Base-by-base conservation (phyloP, 192 early-diverging fungal species). In the Thamnidium elegans region DNA sequence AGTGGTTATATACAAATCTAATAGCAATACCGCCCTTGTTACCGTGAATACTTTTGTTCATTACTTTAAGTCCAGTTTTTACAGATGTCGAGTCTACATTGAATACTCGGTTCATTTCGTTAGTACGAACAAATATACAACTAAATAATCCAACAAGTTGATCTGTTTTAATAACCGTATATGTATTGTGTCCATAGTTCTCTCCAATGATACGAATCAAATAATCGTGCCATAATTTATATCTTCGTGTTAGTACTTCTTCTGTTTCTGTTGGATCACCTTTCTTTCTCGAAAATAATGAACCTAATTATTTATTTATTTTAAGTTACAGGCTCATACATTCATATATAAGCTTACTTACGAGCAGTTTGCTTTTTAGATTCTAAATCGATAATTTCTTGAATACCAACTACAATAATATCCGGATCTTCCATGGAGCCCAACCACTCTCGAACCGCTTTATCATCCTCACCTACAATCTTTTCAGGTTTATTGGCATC, bases 101-200 rank as follows among this genome's bases (percentile, higher is more conserved):
- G 43, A 76, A 84, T 48, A 86, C 71, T 8, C 78, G 73, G 34
- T 75, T 70, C 47, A 47, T 69, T 21, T 86, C 79, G 11, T 78
- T 79, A 20, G 83, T 81, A 4, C 85, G 83, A 13, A 92, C 82
- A 79, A 97, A 94, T 14, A 94, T 83, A 59, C 87, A 90, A 51
- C 92, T 87, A 69, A 95, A 94, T 52, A 99, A 79, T 7, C 97
- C 97, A 23, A 99, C 93, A 55, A 98, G 78, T 73, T 92, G 86
- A 44, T 88, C 86, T 31, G 88, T 82, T 58, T 88, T 88, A 17
- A 95, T 56, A 4, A 87, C 71, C 34, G 80, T 82, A 58, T 90
- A 94, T 7, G 67, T 67, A 55, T 77, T 76, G 13, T 74, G 64
- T 3, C 74, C 81, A 47, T 86, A 80, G 10, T 75, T 70, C 9